Percentiles rank a stretch among this genome's conserved stretches.
Conservation (phyloP, 129 eudicot genomes). For the Arctium minus region DNA sequence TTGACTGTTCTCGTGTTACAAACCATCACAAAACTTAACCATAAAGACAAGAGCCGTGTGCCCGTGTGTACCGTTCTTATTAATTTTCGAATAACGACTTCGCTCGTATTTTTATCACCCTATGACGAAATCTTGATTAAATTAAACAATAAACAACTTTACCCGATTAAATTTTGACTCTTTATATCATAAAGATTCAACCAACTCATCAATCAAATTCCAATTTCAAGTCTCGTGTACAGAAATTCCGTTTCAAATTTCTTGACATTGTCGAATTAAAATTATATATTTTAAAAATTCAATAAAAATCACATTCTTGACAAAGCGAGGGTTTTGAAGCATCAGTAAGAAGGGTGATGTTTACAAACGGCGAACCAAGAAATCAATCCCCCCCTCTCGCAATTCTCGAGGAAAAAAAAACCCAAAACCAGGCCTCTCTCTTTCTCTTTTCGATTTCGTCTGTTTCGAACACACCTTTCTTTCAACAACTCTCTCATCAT, state of each 20-base stretch:
- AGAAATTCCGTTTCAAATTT: background rate
- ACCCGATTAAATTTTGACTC: background rate
- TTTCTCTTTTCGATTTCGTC: background rate
- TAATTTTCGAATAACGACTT: background rate
- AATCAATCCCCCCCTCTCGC: background rate
- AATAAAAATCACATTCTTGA: background rate
- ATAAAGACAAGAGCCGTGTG: background rate
- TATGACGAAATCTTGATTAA: background rate
- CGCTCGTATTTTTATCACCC: background rate
- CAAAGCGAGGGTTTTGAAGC: background rate
- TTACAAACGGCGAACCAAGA: conserved; percentile 1
- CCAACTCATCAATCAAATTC: background rate
- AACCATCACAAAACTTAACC: background rate
- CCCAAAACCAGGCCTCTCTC: conserved; percentile 9
- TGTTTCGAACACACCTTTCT: background rate
- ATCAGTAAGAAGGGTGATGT: background rate
- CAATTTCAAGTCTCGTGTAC: background rate
- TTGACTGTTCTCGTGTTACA: background rate
- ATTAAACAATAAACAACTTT: background rate
- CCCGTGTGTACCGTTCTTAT: background rate
- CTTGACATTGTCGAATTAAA: background rate
- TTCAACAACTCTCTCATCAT: background rate
- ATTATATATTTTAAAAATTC: background rate
- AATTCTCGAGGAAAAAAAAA: background rate
- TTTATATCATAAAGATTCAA: background rate